A percentile compares a stretch with the other conserved stretches of the same genome.
These are phyloP conservation scores for Gnomoniopsis smithogilvyi DNA, from an alignment of 2,329 filamentous ascomycete species.

Conservation along the genomic window DNA sequence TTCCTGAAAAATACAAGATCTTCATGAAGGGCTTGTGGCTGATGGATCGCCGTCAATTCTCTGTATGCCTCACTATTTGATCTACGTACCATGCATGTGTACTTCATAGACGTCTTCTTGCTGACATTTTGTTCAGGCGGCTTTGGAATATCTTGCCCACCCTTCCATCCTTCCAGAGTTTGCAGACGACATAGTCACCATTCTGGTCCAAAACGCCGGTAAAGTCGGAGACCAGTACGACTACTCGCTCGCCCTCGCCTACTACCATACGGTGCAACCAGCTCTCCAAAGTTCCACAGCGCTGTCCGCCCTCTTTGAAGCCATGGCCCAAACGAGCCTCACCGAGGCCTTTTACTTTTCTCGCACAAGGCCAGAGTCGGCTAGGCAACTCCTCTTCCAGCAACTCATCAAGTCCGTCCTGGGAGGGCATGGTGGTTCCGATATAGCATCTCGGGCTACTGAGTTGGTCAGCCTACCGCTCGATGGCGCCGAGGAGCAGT, in stretches of 20 bases:
- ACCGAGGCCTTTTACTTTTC: constrained; percentile 73
- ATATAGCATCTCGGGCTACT: constrained; percentile 53
- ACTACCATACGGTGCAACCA: constrained; percentile 74
- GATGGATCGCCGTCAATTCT: constrained; percentile 69
- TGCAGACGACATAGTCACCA: constrained; percentile 74
- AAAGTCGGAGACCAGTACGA: constrained; percentile 40
- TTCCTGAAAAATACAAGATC: constrained; percentile 73
- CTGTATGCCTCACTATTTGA: constrained; percentile 37
- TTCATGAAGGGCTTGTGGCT: constrained; percentile 83
- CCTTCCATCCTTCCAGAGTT: constrained; percentile 79
- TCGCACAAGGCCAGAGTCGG: constrained; percentile 58
- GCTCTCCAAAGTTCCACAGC: constrained; percentile 63
- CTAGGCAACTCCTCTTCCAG: constrained; percentile 64
- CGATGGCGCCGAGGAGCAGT: constrained; percentile 65
- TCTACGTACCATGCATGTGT: neutral
- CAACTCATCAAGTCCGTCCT: constrained; percentile 61
- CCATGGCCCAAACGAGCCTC: constrained; percentile 64
- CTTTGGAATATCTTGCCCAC: constrained; percentile 74
- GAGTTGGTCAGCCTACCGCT: constrained; percentile 74
- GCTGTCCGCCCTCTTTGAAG: constrained; percentile 65
- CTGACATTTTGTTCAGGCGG: constrained; percentile 40
- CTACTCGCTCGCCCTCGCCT: constrained; percentile 67
- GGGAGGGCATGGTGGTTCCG: constrained; percentile 33
- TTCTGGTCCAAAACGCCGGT: constrained; percentile 60
- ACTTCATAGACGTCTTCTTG: neutral